These are phyloP conservation scores for Corylus heterophylla DNA, from an alignment of 306 rosid species.

Conservation along the genomic window DNA sequence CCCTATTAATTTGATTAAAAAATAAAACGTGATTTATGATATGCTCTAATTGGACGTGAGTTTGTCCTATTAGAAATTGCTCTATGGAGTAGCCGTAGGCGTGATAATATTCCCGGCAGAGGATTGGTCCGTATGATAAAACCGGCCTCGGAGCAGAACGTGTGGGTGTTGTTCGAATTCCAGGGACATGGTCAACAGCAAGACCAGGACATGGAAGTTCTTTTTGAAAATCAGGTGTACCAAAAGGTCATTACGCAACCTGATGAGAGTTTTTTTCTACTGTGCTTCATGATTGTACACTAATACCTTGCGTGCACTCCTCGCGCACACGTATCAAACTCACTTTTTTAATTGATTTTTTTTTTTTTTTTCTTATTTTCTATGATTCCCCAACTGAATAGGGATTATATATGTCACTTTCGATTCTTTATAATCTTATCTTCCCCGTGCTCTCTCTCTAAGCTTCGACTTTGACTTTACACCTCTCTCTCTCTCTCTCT, in stretches of 20 bases:
- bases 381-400: constrained; percentile 11
- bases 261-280: constrained; percentile 20
- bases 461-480: constrained; percentile 58
- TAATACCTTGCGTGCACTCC: constrained; percentile 69
- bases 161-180: constrained; percentile 32
- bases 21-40: background rate
- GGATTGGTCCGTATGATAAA: constrained; percentile 29
- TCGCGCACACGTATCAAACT: constrained; percentile 48
- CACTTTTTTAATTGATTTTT: background rate
- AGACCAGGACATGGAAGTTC: background rate
- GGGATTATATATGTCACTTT: constrained; percentile 62
- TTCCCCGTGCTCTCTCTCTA: constrained; percentile 39
- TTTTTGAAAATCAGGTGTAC: background rate
- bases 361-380: background rate
- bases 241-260: constrained; percentile 26
- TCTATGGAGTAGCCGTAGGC: background rate
- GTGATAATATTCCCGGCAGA: constrained; percentile 25
- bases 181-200: constrained; percentile 19
- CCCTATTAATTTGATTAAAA: background rate
- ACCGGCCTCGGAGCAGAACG: constrained; percentile 22
- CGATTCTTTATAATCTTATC: constrained; percentile 60
- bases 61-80: constrained; percentile 1
- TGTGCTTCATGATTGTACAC: constrained; percentile 59
- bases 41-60: too few relatives aligned
- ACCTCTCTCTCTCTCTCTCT: constrained; percentile 41